Conservation (phyloP, 371 early-diverging fungal genomes). For the Coemansia sp. region DNA sequence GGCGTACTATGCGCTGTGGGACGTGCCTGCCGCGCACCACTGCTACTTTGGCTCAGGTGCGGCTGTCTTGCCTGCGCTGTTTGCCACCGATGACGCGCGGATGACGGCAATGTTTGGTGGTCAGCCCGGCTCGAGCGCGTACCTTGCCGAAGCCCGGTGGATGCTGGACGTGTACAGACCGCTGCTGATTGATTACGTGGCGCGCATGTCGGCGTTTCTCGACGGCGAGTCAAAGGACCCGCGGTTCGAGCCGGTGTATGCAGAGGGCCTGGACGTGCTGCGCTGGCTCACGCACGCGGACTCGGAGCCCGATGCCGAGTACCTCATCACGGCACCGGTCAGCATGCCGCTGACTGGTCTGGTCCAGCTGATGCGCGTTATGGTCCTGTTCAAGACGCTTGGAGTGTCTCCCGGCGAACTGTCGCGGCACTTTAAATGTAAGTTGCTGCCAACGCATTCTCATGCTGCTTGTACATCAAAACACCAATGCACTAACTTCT, state of each 20-base stretch:
- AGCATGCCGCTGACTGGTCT: slow-evolving; percentile 85
- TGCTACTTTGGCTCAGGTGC: not conserved
- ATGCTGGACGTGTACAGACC: slow-evolving; percentile 76
- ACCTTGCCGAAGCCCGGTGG: slow-evolving; percentile 80
- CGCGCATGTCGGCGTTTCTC: slow-evolving; percentile 68
- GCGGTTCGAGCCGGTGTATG: slow-evolving; percentile 64
- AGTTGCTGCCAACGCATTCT: not conserved
- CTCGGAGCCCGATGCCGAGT: slow-evolving; percentile 72
- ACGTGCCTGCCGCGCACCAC: not conserved
- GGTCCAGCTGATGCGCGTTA: slow-evolving; percentile 54
- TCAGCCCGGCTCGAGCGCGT: slow-evolving; percentile 85
- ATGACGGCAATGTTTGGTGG: slow-evolving; percentile 92
- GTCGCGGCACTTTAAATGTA: slow-evolving; percentile 57
- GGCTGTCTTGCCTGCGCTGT: not conserved
- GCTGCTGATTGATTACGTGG: slow-evolving; percentile 70
- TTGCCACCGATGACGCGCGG: not conserved
- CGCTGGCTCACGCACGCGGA: slow-evolving; percentile 80
- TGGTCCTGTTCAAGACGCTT: slow-evolving; percentile 64
- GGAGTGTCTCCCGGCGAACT: slow-evolving; percentile 54
- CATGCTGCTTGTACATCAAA: not conserved
- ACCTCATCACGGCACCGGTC: slow-evolving; percentile 76
- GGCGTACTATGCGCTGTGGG: slow-evolving; percentile 21
- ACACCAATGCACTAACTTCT: not conserved
- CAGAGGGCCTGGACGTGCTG: slow-evolving; percentile 76
- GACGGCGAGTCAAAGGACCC: slow-evolving; percentile 63